A percentile compares a stretch with the other conserved stretches of the same genome.
These are phyloP conservation scores for Suillus tomentosus DNA, from an alignment of 768 basidiomycete genomes.

Conservation along the genomic window DNA sequence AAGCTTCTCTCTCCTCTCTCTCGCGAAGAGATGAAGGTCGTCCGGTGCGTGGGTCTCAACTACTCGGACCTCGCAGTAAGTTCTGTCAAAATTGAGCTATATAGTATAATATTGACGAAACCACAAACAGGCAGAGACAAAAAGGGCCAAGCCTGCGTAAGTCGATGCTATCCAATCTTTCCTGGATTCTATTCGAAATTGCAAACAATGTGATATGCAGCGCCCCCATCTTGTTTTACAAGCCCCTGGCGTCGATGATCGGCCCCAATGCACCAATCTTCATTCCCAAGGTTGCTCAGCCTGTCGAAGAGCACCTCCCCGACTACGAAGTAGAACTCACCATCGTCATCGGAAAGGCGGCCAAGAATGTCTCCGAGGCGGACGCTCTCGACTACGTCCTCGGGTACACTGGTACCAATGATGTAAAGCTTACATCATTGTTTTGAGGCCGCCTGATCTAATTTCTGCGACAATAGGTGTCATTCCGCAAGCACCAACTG, in stretches of 20 bases:
- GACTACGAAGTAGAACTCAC: constrained; percentile 85
- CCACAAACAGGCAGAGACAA: constrained; percentile 58
- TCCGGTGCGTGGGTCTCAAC: constrained; percentile 79
- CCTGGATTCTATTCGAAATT: neutral
- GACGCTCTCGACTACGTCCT: constrained; percentile 87
- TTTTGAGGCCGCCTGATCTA: neutral
- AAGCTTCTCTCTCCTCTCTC: constrained; percentile 70
- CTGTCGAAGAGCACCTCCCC: constrained; percentile 66
- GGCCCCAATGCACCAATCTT: constrained; percentile 67
- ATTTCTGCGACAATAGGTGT: constrained; percentile 46
- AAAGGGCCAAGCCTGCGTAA: constrained; percentile 63
- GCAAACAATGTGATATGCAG: constrained; percentile 32
- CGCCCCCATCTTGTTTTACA: constrained; percentile 78
- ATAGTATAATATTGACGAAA: neutral
- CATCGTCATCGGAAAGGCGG: constrained; percentile 80
- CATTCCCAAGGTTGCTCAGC: constrained; percentile 71
- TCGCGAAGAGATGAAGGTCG: constrained; percentile 63
- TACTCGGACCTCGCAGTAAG: constrained; percentile 80
- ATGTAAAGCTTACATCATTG: constrained; percentile 43
- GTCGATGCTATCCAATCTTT: constrained; percentile 21
- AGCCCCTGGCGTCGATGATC: constrained; percentile 69
- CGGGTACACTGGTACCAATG: constrained; percentile 80
- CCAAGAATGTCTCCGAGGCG: constrained; percentile 76
- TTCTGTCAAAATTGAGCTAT: neutral
- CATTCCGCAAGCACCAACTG: constrained; percentile 82